Evolutionary conservation across 345 rosid genomes (phyloP), one percentile per base, ranked within the genome.

Genomic region (Adansonia digitata): DNA sequence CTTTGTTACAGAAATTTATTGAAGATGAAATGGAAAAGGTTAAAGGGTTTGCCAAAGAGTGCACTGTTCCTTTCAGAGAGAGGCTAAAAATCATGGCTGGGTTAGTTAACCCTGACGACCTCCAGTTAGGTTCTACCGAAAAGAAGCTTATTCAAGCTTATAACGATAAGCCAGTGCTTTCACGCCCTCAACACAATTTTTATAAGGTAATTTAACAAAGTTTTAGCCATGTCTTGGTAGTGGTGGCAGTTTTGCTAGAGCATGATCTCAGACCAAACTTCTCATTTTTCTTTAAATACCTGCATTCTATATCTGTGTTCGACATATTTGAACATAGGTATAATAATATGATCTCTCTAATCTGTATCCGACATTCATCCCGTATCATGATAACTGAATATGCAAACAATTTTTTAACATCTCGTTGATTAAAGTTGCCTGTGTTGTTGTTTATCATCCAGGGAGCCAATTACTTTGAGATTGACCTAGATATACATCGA

Each of bases 401-500:
- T 39, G 42, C 42, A 6, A 39, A 1, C 42, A 39, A 6, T 14
- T 5, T 46, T 15, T 15, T 46, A 46, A 15, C 52, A 46, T 45
- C 22, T 34, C 22, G 1, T 61, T 37, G 46, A 9, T n/a, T 4
- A 9, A 55, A 57, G 14, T 24, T 26, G 34, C 1, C 60, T 10
- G 14, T 35, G 43, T 35, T 35, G 48, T 43, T 14, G n/a, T n/a
- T n/a, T 74, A 34, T 68, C 4, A 17, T 61, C 63, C 89, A 92
- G 98, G 98, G 98, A 39, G 76, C 89, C 2, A 88, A 89, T 70
- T 94, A 94, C 88, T 92, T 92, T 26, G 98, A 94, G 90, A 92
- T 94, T 52, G 97, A 94, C 85, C 82, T 92, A 67, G 98, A 94
- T 71, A 86, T 94, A 7, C 98, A 94, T 79, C 88, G 94, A 1